Percentiles rank a stretch among this genome's conserved stretches.
These are phyloP conservation scores for Tuber melanosporum DNA, from an alignment of 495 filamentous ascomycete genomes.

Conservation along the genomic window DNA sequence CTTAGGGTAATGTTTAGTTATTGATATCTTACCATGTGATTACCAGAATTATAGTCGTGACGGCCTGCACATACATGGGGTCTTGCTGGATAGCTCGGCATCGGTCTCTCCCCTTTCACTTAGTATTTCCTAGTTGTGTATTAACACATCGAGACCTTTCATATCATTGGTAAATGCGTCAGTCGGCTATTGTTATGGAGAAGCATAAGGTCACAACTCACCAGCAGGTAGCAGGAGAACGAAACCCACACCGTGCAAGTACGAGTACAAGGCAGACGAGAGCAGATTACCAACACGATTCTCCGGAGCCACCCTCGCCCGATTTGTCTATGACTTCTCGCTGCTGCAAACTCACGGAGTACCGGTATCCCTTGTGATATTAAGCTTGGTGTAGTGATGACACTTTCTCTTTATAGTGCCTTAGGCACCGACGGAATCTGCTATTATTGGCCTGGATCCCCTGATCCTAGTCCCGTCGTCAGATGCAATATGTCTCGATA, in stretches of 20 bases:
- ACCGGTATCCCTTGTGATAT: neutral
- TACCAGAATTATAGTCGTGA: neutral
- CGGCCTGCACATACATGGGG: neutral
- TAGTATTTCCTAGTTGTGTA: neutral
- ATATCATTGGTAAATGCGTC: neutral
- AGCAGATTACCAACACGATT: neutral
- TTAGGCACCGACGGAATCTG: neutral
- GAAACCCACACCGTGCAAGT: neutral
- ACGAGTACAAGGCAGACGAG: neutral
- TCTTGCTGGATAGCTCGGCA: neutral
- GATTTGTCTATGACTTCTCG: neutral
- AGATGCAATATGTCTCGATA: neutral
- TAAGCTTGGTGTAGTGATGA: neutral
- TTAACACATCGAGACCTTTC: neutral
- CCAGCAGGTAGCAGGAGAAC: neutral
- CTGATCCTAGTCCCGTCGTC: neutral
- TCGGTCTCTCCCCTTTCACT: neutral
- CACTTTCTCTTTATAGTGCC: neutral
- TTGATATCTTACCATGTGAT: neutral
- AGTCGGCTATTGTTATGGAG: no score
- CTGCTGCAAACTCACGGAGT: neutral
- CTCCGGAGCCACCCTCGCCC: neutral
- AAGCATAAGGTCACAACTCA: neutral
- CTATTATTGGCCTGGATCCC: neutral
- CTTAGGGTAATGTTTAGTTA: neutral